phyloP scores from a whole-genome alignment of 345 rosid genomes.

The Lepidium africanum region DNA sequence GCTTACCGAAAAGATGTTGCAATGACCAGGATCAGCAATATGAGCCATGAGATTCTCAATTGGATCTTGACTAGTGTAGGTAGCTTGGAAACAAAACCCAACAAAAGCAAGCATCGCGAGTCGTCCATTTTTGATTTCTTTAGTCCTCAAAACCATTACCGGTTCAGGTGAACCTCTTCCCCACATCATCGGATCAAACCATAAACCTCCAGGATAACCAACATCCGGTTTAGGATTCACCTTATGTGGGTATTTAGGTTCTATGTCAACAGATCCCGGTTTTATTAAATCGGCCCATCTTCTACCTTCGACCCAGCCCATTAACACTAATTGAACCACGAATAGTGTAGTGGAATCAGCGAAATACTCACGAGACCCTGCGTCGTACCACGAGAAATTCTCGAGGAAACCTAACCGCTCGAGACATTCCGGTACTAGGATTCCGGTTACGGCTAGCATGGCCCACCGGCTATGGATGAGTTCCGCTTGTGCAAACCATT shows the following conservation, averaged over 20 bases:
- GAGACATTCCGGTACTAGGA: slow-evolving; percentile 74
- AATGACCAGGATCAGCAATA: slow-evolving; percentile 96
- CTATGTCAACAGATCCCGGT: slow-evolving; percentile 73
- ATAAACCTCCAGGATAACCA: slow-evolving; percentile 88
- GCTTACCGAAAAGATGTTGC: slow-evolving; percentile 78
- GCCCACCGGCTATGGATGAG: slow-evolving; percentile 91
- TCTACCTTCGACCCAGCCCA: slow-evolving; percentile 94
- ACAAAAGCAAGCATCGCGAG: slow-evolving; percentile 90
- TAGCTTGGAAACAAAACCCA: slow-evolving; percentile 85
- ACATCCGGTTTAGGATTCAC: slow-evolving; percentile 69
- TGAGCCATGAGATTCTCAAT: slow-evolving; percentile 73
- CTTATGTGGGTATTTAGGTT: slow-evolving; percentile 53
- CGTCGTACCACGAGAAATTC: slow-evolving; percentile 80
- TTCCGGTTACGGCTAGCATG: slow-evolving; percentile 89
- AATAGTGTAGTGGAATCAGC: slow-evolving; percentile 72
- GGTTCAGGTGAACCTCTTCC: slow-evolving; percentile 95
- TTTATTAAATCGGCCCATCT: slow-evolving; percentile 90
- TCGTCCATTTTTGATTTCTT: slow-evolving; percentile 88
- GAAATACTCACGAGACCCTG: slow-evolving; percentile 66
- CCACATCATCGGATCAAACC: slow-evolving; percentile 92
- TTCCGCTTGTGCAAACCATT: slow-evolving; percentile 97
- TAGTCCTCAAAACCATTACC: slow-evolving; percentile 87
- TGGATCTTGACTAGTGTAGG: slow-evolving; percentile 64
- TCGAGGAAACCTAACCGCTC: slow-evolving; percentile 67
- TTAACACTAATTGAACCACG: slow-evolving; percentile 57